A percentile compares a stretch with the other conserved stretches of the same genome.
phyloP scores from a whole-genome alignment of 192 early-diverging fungal species.

The Coemansia reversa region DNA sequence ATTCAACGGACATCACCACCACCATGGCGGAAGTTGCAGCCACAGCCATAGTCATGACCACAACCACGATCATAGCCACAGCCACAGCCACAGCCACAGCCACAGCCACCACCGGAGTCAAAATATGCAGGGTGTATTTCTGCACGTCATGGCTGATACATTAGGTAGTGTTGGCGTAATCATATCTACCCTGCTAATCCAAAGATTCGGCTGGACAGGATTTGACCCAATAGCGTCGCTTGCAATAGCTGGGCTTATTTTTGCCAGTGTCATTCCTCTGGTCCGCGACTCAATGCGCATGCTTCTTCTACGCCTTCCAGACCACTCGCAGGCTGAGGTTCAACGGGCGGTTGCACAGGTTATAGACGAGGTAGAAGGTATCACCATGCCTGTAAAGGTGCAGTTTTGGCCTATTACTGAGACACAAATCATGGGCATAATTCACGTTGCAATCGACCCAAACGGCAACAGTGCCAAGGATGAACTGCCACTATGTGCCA shows the following conservation, averaged over 20 bases:
- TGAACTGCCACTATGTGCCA: slow-evolving; percentile 24
- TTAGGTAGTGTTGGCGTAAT: slow-evolving; percentile 95
- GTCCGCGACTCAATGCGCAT: slow-evolving; percentile 68
- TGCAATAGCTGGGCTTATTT: slow-evolving; percentile 84
- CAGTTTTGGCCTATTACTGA: slow-evolving; percentile 55
- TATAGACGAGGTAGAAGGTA: slow-evolving; percentile 2
- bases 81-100: slow-evolving; percentile 44
- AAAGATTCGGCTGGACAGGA: slow-evolving; percentile 90
- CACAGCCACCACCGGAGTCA: slow-evolving; percentile 63
- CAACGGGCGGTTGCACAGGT: slow-evolving; percentile 21
- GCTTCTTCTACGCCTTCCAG: slow-evolving; percentile 50
- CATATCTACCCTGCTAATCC: slow-evolving; percentile 86
- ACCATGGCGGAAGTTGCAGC: slow-evolving; percentile 56
- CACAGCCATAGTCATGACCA: slow-evolving; percentile 60
- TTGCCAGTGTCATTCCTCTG: slow-evolving; percentile 81
- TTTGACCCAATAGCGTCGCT: slow-evolving; percentile 94
- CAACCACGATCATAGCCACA: slow-evolving; percentile 46
- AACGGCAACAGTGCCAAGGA: slow-evolving; percentile 10
- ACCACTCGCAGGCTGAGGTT: slow-evolving; percentile 35
- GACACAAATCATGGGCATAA: slow-evolving; percentile 35
- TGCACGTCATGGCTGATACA: slow-evolving; percentile 93
- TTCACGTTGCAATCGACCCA: slow-evolving; percentile 23
- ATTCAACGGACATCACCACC: slow-evolving; percentile 80
- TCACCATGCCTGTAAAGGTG: slow-evolving; percentile 17
- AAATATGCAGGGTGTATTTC: slow-evolving; percentile 92